Evolutionary conservation across 129 eudicot species (phyloP), one percentile per base, ranked within the genome.

Genomic region (Cynara cardunculus): DNA sequence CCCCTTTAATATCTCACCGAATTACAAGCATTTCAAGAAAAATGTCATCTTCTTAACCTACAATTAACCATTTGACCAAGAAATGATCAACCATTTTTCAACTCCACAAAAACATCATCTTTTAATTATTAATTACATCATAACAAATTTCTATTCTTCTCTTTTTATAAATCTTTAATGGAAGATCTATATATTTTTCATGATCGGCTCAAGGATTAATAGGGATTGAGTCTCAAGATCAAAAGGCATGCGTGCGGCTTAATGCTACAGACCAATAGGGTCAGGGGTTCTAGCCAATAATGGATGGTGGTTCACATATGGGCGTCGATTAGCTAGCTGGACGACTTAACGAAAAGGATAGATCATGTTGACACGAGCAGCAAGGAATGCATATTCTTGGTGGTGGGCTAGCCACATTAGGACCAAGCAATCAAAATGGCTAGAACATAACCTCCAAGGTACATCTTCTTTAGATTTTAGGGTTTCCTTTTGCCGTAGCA

Each of bases 401-500:
- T 90, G 94, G 94, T 90, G 95, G 92, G 95, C 95, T 28, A 90
- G 89, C 84, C 94, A 90, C 85, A 86, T 88, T 69, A 82, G 90
- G 84, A 90, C 94, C 37, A 90, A 90, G 71, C 92, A 90, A 84
- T 90, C 90, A 59, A 90, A 90, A 90, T 90, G 94, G 94, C 89
- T 90, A 56, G 94, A 90, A 16, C 84, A 90, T 69, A 90, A 88
- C 75, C 78, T 90, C 3, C 89, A 81, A 77, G 94, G 94, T 90
- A 77, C 53, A 26, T 31, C 16, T 22, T 62, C 68, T 56, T 18
- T 56, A 18, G 65, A 56, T 56, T 56, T 4, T 56, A 18, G 9
- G 65, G 64, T 4, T 56, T 56, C n/a, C n/a, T 3, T 2, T 5
- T 18, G 0, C 22, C 8, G 1, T 7, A 4, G 0, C 0, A 0